Percentiles rank a stretch among this genome's conserved stretches.
Conservation (phyloP, 352 stramenopile species). For the Phytophthora colocasiae region DNA sequence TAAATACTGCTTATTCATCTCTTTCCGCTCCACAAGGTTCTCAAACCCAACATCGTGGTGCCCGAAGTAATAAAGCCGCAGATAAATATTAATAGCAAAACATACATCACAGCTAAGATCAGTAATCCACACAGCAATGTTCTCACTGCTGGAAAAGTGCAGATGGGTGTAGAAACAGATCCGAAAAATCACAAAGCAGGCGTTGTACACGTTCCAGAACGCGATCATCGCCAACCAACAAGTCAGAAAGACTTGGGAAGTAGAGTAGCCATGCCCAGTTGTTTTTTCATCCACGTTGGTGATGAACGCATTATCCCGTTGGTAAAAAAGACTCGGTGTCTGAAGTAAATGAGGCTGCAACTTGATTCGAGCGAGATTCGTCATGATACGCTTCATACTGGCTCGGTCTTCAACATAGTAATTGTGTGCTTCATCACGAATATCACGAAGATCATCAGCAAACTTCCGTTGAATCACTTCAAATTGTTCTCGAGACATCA, state of each 20-base stretch:
- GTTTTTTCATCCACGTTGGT: constrained; percentile 5
- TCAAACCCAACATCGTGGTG: constrained; percentile 45
- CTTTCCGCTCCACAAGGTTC: constrained; percentile 48
- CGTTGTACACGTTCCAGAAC: constrained; percentile 72
- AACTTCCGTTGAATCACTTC: constrained; percentile 68
- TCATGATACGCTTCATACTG: constrained; percentile 33
- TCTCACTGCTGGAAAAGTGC: constrained; percentile 5
- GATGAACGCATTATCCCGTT: constrained; percentile 43
- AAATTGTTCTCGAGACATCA: constrained; percentile 71
- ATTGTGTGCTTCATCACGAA: constrained; percentile 46
- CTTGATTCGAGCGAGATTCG: constrained; percentile 60
- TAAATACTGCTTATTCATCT: constrained; percentile 54
- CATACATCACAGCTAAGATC: constrained; percentile 48
- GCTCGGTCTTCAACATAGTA: constrained; percentile 44
- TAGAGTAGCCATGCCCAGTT: neutral
- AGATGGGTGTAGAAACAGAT: constrained; percentile 60
- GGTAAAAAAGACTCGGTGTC: constrained; percentile 65
- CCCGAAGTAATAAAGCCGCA: constrained; percentile 77
- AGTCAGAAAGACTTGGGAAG: constrained; percentile 6
- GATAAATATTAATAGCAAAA: constrained; percentile 58
- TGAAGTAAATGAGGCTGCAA: constrained; percentile 58
- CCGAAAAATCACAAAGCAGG: constrained; percentile 67
- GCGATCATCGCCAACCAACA: constrained; percentile 57
- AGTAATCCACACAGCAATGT: constrained; percentile 28
- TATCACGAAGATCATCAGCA: constrained; percentile 50